Percentiles rank a stretch among this genome's conserved stretches.
Evolutionary conservation across 1,284 basidiomycete genomes (phyloP).

Genomic region (Malassezia sympodialis): DNA sequence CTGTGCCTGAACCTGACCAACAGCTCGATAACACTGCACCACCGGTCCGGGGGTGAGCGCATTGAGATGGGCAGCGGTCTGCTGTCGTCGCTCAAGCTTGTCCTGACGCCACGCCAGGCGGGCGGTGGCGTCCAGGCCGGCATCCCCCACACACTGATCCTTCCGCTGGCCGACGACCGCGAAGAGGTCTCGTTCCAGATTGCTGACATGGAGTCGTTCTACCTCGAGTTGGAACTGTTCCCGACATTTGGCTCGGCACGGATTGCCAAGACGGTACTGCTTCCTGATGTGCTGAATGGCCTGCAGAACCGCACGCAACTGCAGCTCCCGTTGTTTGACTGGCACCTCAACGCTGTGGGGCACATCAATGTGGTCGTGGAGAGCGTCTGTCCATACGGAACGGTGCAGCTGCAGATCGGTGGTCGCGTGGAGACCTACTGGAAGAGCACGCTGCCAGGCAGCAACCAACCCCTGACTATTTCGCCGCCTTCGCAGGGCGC

Average conservation of each 20-base stretch:
- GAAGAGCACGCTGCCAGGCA: conserved; percentile 45
- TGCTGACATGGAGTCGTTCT: conserved; percentile 61
- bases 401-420: conserved; percentile 87
- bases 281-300: conserved; percentile 62
- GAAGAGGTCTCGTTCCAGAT: conserved; percentile 86
- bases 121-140: conserved; percentile 62
- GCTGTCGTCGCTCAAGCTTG: conserved; percentile 74
- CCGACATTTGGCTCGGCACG: conserved; percentile 98
- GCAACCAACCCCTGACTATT: conserved; percentile 2
- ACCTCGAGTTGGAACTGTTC: conserved; percentile 86
- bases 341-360: conserved; percentile 83
- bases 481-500: conserved; percentile 18
- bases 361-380: conserved; percentile 85
- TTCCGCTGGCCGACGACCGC: conserved; percentile 65
- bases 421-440: conserved; percentile 56
- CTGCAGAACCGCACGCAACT: conserved; percentile 39
- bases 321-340: conserved; percentile 69
- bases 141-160: conserved; percentile 54
- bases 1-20: conserved; percentile 63
- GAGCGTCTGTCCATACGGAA: conserved; percentile 79
- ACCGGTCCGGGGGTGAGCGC: conserved; percentile 36
- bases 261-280: conserved; percentile 80
- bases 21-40: conserved; percentile 42
- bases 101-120: conserved; percentile 66
- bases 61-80: conserved; percentile 42